A percentile compares a stretch with the other conserved stretches of the same genome.
These are phyloP conservation scores for Phanerodontia chrysosporium DNA, from an alignment of 768 basidiomycete species.

Conservation along the genomic window DNA sequence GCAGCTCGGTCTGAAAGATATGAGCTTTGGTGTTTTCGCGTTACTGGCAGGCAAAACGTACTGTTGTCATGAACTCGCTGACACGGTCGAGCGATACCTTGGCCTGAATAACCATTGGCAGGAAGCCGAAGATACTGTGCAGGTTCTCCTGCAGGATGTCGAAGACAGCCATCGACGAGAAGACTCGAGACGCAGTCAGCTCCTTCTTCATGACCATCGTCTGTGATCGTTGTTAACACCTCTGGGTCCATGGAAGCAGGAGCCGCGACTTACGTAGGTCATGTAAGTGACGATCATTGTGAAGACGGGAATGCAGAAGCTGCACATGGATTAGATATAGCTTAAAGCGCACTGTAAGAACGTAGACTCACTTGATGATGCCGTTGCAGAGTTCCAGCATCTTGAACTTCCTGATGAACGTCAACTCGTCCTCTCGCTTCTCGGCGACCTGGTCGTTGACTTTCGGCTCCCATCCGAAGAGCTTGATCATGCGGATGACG, in stretches of 20 bases:
- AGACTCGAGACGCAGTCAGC: constrained; percentile 23
- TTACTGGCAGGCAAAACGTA: not conserved
- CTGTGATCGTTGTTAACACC: constrained; percentile 3
- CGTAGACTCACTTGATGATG: constrained; percentile 33
- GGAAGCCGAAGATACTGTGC: constrained; percentile 21
- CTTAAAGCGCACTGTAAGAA: not conserved
- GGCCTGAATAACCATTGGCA: constrained; percentile 19
- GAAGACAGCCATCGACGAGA: constrained; percentile 19
- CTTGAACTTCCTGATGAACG: constrained; percentile 47
- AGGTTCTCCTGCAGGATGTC: constrained; percentile 17
- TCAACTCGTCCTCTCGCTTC: constrained; percentile 58
- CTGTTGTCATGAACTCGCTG: constrained; percentile 33
- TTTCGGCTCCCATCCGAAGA: constrained; percentile 40
- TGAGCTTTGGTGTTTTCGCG: not conserved
- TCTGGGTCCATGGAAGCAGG: not conserved
- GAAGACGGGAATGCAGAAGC: constrained; percentile 52
- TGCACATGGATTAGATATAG: constrained; percentile 38
- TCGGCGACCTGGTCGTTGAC: constrained; percentile 48
- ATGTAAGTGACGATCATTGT: constrained; percentile 65
- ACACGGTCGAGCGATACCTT: constrained; percentile 39
- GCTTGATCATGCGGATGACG: constrained; percentile 45
- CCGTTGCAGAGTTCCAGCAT: constrained; percentile 44
- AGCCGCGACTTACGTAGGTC: constrained; percentile 40
- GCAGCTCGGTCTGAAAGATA: constrained; percentile 24
- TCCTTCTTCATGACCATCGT: constrained; percentile 34